phyloP scores from a whole-genome alignment of 1,284 basidiomycete species.

The Cryptococcus sp. region DNA sequence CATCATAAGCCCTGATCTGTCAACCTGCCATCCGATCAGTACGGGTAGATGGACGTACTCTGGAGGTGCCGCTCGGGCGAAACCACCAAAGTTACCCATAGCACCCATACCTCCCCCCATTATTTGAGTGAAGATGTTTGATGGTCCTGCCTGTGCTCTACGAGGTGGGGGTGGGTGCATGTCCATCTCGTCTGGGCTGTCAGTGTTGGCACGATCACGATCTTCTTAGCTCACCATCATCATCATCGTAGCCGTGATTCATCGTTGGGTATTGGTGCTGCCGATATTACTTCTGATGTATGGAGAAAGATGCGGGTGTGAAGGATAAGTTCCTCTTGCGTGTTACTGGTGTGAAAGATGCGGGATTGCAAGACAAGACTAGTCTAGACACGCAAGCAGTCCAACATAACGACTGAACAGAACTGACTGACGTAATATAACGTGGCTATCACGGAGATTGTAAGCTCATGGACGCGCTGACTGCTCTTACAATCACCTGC shows the following conservation, averaged over 20 bases:
- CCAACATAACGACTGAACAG: neutral
- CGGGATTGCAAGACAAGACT: too few relatives aligned
- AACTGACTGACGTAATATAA: neutral
- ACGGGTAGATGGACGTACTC: slow-evolving; percentile 12
- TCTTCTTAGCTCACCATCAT: slow-evolving; percentile 25
- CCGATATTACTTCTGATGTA: too few relatives aligned
- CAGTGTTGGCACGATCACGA: neutral
- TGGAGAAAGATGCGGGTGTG: too few relatives aligned
- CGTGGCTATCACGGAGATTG: neutral
- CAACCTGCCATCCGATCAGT: neutral
- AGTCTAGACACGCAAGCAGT: neutral
- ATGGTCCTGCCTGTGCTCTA: slow-evolving; percentile 17
- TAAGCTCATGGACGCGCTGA: neutral
- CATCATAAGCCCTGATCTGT: slow-evolving; percentile 39
- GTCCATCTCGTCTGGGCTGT: slow-evolving; percentile 12
- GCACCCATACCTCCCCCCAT: slow-evolving; percentile 26
- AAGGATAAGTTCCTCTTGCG: too few relatives aligned
- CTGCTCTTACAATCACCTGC: neutral
- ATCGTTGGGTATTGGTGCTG: slow-evolving; percentile 13
- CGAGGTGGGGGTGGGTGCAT: slow-evolving; percentile 8
- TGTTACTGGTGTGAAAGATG: neutral
- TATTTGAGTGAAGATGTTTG: slow-evolving; percentile 26
- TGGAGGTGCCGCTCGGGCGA: slow-evolving; percentile 19
- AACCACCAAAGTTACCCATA: slow-evolving; percentile 15
- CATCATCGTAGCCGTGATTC: slow-evolving; percentile 47